These are phyloP conservation scores for Neurospora crassa DNA, from an alignment of 2,329 filamentous ascomycete genomes.

Conservation along the genomic window DNA sequence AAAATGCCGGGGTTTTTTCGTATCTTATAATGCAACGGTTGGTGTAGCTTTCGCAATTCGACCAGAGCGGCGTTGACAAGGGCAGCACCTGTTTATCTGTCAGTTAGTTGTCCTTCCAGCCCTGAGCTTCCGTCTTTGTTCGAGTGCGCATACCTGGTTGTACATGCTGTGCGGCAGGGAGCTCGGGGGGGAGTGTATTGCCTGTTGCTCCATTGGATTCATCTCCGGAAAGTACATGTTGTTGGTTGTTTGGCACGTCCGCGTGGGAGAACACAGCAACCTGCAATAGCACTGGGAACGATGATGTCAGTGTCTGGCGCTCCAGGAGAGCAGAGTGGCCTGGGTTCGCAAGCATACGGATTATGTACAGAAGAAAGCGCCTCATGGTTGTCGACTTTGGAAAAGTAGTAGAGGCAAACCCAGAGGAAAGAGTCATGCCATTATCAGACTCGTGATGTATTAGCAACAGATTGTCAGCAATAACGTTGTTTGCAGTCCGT, in stretches of 20 bases:
- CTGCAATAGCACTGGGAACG: conserved; percentile 37
- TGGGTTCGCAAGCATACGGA: conserved; percentile 27
- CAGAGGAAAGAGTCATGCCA: conserved; percentile 1
- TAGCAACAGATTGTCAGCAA: not conserved
- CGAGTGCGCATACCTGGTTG: conserved; percentile 28
- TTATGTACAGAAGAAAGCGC: conserved; percentile 29
- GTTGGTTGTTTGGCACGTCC: conserved; percentile 25
- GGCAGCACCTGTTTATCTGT: conserved; percentile 34
- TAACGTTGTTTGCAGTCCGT: not conserved
- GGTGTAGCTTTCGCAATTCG: conserved; percentile 40
- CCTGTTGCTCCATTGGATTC: conserved; percentile 11
- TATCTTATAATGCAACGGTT: conserved; percentile 32
- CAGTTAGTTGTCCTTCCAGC: conserved; percentile 1
- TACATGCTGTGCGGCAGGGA: conserved; percentile 21
- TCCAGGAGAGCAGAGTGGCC: conserved; percentile 5
- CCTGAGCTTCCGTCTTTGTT: not conserved
- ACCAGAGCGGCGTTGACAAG: conserved; percentile 41
- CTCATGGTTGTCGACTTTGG: conserved; percentile 29
- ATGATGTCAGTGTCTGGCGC: conserved; percentile 2
- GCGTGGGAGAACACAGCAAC: conserved; percentile 27
- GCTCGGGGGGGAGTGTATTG: conserved; percentile 19
- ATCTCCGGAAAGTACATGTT: conserved; percentile 23
- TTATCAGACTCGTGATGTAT: not conserved
- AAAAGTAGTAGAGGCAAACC: conserved; percentile 2
- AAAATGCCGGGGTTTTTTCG: conserved; percentile 36